Base-by-base conservation (phyloP, 768 basidiomycete genomes). In the Steccherinum ochraceum region DNA sequence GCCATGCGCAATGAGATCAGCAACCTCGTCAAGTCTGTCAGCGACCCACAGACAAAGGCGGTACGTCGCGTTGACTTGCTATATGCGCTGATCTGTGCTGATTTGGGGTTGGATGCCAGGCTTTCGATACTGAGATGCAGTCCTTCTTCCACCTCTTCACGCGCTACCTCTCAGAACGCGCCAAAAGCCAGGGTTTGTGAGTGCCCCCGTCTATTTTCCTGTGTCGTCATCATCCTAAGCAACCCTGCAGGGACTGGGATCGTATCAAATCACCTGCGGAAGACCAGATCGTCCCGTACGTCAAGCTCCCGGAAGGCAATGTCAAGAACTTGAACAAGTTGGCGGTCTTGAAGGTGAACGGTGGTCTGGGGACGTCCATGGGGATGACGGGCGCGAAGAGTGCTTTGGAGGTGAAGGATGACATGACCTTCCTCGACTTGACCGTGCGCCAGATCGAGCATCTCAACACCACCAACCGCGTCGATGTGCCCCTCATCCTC, bases 1-100 rank as follows among this genome's bases (percentile, higher is more conserved):
- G 78, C 93, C 50, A 97, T 97, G 95, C 85, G 93, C 75, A 96
- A 97, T 67, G 96, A 98, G 75, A 86, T 99, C 72, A 87, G 87
- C 69, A 82, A 82, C 64, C 89, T 99, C 78, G 92, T 97, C 63
- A 74, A 78, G 65, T 86, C 85, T 55, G 89, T 95, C 64, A 75
- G 81, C 56, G 89, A 97, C 57, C 77, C 81, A 24, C 66, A 75
- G 39, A 86, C 87, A 50, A 89, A 88, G 74, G 91, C 87, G 85
- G 94, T 91, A 51, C 48, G 59, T 51, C 27, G 25, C 49, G 39
- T 23, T 44, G 18, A 25, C 48, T 26, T n/a, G 19, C 48, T 46
- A 24, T 39, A 39, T 56, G 54, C 53, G 52, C 40, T 18, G 13
- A 41, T 12, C 49, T 13, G 53, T 16, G 48, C 23, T 60, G 45